Evolutionary conservation across 140 eudicot genomes (phyloP).

Genomic region (Anethum foeniculum): DNA sequence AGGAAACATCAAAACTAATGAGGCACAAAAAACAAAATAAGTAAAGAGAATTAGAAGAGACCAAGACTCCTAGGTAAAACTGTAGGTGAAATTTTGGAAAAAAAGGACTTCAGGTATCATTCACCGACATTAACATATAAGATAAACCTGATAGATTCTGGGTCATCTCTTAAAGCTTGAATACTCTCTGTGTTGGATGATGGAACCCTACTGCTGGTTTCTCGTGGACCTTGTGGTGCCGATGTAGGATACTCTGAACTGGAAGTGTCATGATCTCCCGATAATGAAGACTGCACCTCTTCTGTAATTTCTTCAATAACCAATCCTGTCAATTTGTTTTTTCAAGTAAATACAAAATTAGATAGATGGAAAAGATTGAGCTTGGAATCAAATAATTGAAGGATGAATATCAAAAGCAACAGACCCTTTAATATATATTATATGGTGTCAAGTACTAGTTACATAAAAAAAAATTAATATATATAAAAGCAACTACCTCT

Average conservation of each 20-base stretch:
- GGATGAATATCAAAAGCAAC: slow-evolving; percentile 5
- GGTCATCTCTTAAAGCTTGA: slow-evolving; percentile 54
- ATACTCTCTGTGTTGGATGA: slow-evolving; percentile 36
- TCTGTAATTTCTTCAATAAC: slow-evolving; percentile 88
- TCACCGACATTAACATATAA: neutral
- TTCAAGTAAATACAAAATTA: neutral
- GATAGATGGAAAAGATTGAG: neutral
- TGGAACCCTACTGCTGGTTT: slow-evolving; percentile 26
- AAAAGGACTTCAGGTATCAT: neutral
- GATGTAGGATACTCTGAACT: slow-evolving; percentile 26
- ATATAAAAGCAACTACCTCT: slow-evolving; percentile 34
- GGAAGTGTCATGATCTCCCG: slow-evolving; percentile 30
- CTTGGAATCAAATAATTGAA: neutral
- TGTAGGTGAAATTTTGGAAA: neutral
- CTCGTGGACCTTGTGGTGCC: slow-evolving; percentile 32
- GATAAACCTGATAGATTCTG: slow-evolving; percentile 69
- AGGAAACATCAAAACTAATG: neutral
- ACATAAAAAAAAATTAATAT: neutral
- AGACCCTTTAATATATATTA: neutral
- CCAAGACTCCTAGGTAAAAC: neutral
- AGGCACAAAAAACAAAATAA: neutral
- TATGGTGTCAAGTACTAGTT: neutral
- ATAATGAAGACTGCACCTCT: slow-evolving; percentile 33
- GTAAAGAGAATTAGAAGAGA: neutral
- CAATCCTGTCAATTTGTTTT: slow-evolving; percentile 33